These are phyloP conservation scores for Pezicula neosporulosa DNA, from an alignment of 2,329 filamentous ascomycete species.

Conservation along the genomic window DNA sequence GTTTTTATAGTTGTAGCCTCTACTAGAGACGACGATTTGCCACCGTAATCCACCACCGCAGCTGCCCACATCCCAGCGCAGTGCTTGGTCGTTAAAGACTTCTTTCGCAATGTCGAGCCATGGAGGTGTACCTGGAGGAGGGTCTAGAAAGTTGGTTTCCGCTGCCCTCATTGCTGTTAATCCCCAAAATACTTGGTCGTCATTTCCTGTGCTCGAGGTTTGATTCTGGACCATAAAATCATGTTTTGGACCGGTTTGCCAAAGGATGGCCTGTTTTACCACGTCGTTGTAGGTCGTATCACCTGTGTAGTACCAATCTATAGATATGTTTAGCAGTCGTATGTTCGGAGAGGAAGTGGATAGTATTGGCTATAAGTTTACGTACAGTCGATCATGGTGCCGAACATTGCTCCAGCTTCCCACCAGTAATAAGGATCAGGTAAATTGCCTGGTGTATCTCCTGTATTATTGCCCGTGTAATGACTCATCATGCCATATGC, in stretches of 20 bases:
- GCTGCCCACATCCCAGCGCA: conserved; percentile 64
- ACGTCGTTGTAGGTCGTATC: conserved; percentile 69
- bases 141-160: conserved; percentile 61
- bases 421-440: conserved; percentile 53
- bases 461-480: conserved; percentile 49
- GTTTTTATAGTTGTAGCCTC: conserved; percentile 76
- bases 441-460: conserved; percentile 48
- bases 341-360: no score
- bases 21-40: conserved; percentile 84
- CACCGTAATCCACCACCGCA: conserved; percentile 78
- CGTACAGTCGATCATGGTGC: conserved; percentile 63
- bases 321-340: no score
- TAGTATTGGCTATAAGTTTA: no score
- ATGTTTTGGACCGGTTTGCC: conserved; percentile 67
- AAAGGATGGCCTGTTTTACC: conserved; percentile 64
- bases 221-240: conserved; percentile 79
- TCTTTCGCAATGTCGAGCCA: conserved; percentile 74
- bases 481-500: conserved; percentile 47
- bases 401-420: conserved; percentile 69
- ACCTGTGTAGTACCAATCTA: conserved; percentile 74
- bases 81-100: conserved; percentile 76
- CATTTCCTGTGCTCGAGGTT: conserved; percentile 66
- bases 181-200: conserved; percentile 75
- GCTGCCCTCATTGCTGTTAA: conserved; percentile 68
- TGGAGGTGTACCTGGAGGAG: conserved; percentile 51